Evolutionary conservation across 2,329 filamentous ascomycete genomes (phyloP).

Genomic region (Colletotrichum limetticola): DNA sequence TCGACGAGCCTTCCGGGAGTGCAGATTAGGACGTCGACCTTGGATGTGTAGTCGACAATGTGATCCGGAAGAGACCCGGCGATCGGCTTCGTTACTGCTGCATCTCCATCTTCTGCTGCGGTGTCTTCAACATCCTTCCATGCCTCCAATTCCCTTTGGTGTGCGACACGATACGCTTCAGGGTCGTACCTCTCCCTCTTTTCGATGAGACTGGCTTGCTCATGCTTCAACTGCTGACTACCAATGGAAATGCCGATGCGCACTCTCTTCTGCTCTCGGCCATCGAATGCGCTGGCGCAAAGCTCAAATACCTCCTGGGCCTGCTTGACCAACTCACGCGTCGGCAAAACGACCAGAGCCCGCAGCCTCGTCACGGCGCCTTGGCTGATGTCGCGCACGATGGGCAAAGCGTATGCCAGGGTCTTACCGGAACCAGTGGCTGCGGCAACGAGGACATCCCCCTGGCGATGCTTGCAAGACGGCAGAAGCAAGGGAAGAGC

Average conservation of each 20-base stretch:
- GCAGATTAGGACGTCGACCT: slow-evolving; percentile 88
- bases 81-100: slow-evolving; percentile 41
- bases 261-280: slow-evolving; percentile 70
- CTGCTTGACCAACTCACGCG: slow-evolving; percentile 89
- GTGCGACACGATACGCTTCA: slow-evolving; percentile 60
- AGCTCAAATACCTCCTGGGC: slow-evolving; percentile 82
- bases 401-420: slow-evolving; percentile 87
- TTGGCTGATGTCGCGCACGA: slow-evolving; percentile 80
- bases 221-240: slow-evolving; percentile 77
- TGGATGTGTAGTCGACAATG: slow-evolving; percentile 73
- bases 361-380: slow-evolving; percentile 74
- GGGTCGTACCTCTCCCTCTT: slow-evolving; percentile 72
- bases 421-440: slow-evolving; percentile 98
- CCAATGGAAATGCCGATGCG: slow-evolving; percentile 87
- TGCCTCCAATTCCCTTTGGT: slow-evolving; percentile 50
- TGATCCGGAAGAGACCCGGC: slow-evolving; percentile 64
- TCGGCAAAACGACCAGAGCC: slow-evolving; percentile 89
- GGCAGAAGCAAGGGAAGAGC: slow-evolving; percentile 84
- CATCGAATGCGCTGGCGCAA: slow-evolving; percentile 72
- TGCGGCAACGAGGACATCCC: slow-evolving; percentile 90
- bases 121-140: slow-evolving; percentile 56
- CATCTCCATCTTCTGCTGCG: slow-evolving; percentile 54
- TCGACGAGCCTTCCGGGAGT: slow-evolving; percentile 94
- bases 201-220: slow-evolving; percentile 62
- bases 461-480: slow-evolving; percentile 67